These are phyloP conservation scores for Quercus ilex DNA, from an alignment of 306 rosid species.

Conservation along the genomic window DNA sequence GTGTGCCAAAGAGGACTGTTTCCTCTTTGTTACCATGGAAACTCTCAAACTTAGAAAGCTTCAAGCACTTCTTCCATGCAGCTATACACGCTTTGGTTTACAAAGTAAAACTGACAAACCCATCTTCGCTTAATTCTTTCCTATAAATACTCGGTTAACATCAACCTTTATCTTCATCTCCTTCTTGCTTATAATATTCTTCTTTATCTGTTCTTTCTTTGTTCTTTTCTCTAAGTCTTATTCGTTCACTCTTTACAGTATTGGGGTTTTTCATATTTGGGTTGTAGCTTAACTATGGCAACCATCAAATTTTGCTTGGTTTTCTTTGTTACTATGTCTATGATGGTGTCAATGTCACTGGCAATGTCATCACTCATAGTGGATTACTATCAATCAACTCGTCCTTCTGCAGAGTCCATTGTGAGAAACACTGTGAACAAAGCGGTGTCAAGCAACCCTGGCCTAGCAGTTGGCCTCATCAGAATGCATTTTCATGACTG, in stretches of 20 bases:
- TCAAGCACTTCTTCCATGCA: background rate
- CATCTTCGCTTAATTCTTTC: background rate
- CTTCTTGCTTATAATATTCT: background rate
- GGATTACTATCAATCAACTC: conserved; percentile 22
- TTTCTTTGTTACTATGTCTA: background rate
- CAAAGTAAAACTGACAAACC: background rate
- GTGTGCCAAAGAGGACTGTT: too few species aligned
- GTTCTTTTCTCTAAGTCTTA: background rate
- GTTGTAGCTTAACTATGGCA: too few species aligned
- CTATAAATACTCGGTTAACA: background rate
- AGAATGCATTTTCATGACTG: conserved; percentile 49
- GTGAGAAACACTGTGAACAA: conserved; percentile 25
- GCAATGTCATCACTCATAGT: conserved; percentile 14
- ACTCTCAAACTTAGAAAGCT: background rate
- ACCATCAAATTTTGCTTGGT: background rate
- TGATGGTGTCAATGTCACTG: background rate
- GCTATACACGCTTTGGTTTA: background rate
- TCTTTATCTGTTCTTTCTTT: background rate
- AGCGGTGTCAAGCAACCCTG: conserved; percentile 28
- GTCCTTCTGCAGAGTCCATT: conserved; percentile 31
- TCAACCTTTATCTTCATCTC: background rate
- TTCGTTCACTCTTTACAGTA: background rate
- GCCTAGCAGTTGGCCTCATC: conserved; percentile 37
- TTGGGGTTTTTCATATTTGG: too few species aligned
- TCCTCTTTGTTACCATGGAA: too few species aligned